phyloP scores from a whole-genome alignment of 2,329 filamentous ascomycete genomes.

The Hypocrella siamensis region DNA sequence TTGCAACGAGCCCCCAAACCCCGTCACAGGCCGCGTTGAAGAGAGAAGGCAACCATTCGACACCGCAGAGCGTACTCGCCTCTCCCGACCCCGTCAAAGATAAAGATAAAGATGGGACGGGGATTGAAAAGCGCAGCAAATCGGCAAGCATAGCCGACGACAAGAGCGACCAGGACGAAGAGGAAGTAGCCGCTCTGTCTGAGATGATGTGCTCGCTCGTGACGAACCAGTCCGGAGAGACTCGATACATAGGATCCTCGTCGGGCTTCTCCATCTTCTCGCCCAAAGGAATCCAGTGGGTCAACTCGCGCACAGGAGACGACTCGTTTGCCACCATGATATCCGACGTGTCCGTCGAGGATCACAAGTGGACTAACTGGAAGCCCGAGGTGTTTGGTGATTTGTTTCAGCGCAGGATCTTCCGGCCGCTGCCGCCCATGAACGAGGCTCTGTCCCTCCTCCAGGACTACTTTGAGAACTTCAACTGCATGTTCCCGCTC shows the following conservation, averaged over 20 bases:
- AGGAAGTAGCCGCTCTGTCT: slow-evolving; percentile 74
- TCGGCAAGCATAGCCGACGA: slow-evolving; percentile 23
- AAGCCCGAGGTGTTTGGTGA: slow-evolving; percentile 95
- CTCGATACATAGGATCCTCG: slow-evolving; percentile 93
- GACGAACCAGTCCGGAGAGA: slow-evolving; percentile 88
- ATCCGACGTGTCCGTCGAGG: slow-evolving; percentile 73
- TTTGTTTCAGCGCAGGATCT: slow-evolving; percentile 73
- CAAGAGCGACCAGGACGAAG: slow-evolving; percentile 30
- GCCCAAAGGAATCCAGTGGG: slow-evolving; percentile 95
- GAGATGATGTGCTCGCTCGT: slow-evolving; percentile 99
- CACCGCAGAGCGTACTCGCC: slow-evolving; percentile 37
- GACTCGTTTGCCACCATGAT: slow-evolving; percentile 92
- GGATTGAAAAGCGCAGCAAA: too few species aligned
- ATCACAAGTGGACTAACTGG: slow-evolving; percentile 95
- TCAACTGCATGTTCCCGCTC: slow-evolving; percentile 96
- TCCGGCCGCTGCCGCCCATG: slow-evolving; percentile 69
- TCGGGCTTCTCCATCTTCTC: slow-evolving; percentile 99
- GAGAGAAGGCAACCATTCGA: slow-evolving; percentile 25
- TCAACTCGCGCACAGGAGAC: slow-evolving; percentile 96
- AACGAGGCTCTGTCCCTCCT: slow-evolving; percentile 76
- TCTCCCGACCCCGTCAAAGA: slow-evolving; percentile 30
- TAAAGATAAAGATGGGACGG: slow-evolving; percentile 16
- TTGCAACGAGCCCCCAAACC: slow-evolving; percentile 29
- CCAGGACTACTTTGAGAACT: slow-evolving; percentile 93
- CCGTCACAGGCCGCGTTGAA: slow-evolving; percentile 30